Base-by-base conservation (phyloP, 331 rosid species). In the Arachis monticola region DNA sequence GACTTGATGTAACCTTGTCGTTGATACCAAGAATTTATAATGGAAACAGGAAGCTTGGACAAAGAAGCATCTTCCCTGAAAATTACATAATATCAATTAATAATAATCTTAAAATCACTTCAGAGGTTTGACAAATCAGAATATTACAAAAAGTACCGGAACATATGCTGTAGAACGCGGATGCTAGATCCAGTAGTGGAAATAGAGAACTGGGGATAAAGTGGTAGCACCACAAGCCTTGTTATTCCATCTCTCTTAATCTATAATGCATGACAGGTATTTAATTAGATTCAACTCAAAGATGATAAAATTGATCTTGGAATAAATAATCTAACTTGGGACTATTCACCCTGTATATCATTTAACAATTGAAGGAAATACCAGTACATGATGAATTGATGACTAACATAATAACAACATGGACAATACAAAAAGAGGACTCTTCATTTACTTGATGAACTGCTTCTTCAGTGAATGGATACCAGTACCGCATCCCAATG, bases 401-500 rank as follows among this genome's bases (percentile, higher is more conserved):
- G 40, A 35, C 4, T 35, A 4, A 35, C 40, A 35, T 35, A 35
- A 35, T 35, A 41, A 80, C 12, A 52, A 45, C 41, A 67, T 56
- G 59, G 51, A 13, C 62, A 57, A 50, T 31, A 55, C 60, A 72
- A 10, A 40, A 63, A 31, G 38, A 60, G n/a, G 61, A 73, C 71
- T 51, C 31, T 71, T 35, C 22, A 80, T 88, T 72, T 55, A 96
- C 99, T 87, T 88, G 96, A 60, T 88, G 85, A 78, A 96, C 74
- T 62, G 99, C 98, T 87, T 92, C 98, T 87, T 96, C 99, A 2
- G 99, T 96, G 86, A 96, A 96, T 17, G 99, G 99, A 83, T 83
- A 90, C 98, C 98, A 96, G 80, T 96, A 96, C 51, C 99, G 87
- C 98, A 96, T 96, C 67, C 97, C 99, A 14, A 96, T 93, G 55